Evolutionary conservation across 768 basidiomycete species (phyloP).

Genomic region (Austroboletus eburneus): DNA sequence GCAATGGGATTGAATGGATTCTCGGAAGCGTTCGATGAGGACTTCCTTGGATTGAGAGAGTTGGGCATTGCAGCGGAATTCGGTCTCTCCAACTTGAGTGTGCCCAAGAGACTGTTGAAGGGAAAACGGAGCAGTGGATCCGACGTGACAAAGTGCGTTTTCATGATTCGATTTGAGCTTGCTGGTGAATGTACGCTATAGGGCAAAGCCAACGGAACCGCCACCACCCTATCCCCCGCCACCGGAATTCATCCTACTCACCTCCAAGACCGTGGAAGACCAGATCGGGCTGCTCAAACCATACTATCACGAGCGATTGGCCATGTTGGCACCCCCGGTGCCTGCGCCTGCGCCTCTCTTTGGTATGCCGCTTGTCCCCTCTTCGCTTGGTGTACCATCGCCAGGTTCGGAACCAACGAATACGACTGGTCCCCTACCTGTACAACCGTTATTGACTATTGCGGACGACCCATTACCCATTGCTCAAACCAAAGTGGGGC

Average conservation of each 20-base stretch:
- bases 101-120: conserved; percentile 75
- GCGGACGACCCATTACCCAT: conserved; percentile 61
- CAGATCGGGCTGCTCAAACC: conserved; percentile 84
- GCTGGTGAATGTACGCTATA: conserved; percentile 20
- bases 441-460: conserved; percentile 38
- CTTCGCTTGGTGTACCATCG: conserved; percentile 4
- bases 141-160: conserved; percentile 46
- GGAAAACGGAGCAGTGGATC: conserved; percentile 48
- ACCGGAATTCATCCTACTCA: conserved; percentile 72
- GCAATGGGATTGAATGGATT: conserved; percentile 75
- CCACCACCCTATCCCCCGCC: conserved; percentile 85
- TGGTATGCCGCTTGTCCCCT: conserved; percentile 16
- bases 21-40: conserved; percentile 83
- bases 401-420: neutral
- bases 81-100: conserved; percentile 68
- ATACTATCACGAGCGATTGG: conserved; percentile 64
- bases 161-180: neutral
- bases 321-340: conserved; percentile 34
- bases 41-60: conserved; percentile 87
- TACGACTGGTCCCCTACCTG: neutral
- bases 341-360: conserved; percentile 16
- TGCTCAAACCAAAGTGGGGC: conserved; percentile 69
- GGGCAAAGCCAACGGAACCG: conserved; percentile 65
- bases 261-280: conserved; percentile 56
- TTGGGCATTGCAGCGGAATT: conserved; percentile 85